Percentiles rank a stretch among this genome's conserved stretches.
phyloP scores from a whole-genome alignment of 495 filamentous ascomycete genomes.

The Penicillium psychrofluorescens region DNA sequence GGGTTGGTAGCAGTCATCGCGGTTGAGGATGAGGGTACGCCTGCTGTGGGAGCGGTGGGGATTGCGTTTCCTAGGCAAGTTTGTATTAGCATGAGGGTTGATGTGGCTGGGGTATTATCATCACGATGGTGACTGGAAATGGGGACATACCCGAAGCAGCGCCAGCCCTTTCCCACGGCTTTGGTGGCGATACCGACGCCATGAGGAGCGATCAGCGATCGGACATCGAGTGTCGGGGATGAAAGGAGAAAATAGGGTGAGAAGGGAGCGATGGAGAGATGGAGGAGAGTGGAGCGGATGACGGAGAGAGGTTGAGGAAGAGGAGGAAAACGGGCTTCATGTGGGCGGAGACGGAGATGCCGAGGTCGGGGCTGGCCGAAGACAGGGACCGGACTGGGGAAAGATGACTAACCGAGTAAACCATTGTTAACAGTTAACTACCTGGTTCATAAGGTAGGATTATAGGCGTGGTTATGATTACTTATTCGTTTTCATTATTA shows the following conservation, averaged over 20 bases:
- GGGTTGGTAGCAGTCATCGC: slow-evolving; percentile 28
- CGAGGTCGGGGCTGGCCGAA: slow-evolving; percentile 22
- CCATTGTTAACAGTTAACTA: too few relatives aligned
- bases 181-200: slow-evolving; percentile 74
- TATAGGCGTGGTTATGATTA: too few relatives aligned
- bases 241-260: slow-evolving; percentile 2
- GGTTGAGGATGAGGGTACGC: slow-evolving; percentile 31
- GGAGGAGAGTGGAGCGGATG: too few relatives aligned
- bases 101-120: too few relatives aligned
- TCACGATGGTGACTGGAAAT: background rate
- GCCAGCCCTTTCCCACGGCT: slow-evolving; percentile 88
- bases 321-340: slow-evolving; percentile 15
- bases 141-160: slow-evolving; percentile 46
- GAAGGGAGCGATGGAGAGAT: slow-evolving; percentile 10
- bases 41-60: slow-evolving; percentile 25
- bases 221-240: slow-evolving; percentile 20
- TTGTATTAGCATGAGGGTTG: too few relatives aligned
- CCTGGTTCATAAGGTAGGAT: too few relatives aligned
- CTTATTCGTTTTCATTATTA: too few relatives aligned
- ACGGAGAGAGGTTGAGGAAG: slow-evolving; percentile 7
- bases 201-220: slow-evolving; percentile 24
- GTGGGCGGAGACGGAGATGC: slow-evolving; percentile 25
- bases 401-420: background rate
- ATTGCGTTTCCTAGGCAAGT: slow-evolving; percentile 25
- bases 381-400: background rate